A percentile compares a stretch with the other conserved stretches of the same genome.
Evolutionary conservation across 2,329 filamentous ascomycete genomes (phyloP).

Genomic region (Paradendryphiella salina): DNA sequence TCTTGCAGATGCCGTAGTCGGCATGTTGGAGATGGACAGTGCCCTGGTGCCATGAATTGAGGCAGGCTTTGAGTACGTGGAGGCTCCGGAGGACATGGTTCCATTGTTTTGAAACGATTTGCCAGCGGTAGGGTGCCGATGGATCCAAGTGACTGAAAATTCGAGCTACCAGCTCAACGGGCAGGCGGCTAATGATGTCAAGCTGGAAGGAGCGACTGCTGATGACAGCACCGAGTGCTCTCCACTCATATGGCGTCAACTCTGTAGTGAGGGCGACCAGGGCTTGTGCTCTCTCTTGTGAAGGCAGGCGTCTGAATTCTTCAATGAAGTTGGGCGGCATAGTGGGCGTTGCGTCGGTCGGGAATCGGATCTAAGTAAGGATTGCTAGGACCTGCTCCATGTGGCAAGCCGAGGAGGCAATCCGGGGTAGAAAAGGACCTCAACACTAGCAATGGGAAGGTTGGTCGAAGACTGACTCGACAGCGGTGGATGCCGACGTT

Average conservation of each 20-base stretch:
- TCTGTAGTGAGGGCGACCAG: constrained; percentile 31
- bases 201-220: constrained; percentile 29
- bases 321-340: constrained; percentile 17
- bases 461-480: constrained; percentile 12
- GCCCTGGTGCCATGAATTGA: constrained; percentile 31
- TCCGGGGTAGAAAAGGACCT: constrained; percentile 2
- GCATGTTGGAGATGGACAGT: constrained; percentile 15
- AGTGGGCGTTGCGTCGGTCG: background rate
- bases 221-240: constrained; percentile 24
- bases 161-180: constrained; percentile 44
- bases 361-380: too few relatives aligned
- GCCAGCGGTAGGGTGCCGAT: constrained; percentile 34
- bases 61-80: constrained; percentile 23
- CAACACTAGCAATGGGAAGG: constrained; percentile 4
- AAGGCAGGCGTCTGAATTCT: constrained; percentile 25
- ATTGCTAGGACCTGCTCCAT: too few relatives aligned
- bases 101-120: constrained; percentile 44
- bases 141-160: constrained; percentile 44
- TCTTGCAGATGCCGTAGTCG: constrained; percentile 20
- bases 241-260: constrained; percentile 40
- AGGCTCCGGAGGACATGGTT: constrained; percentile 30
- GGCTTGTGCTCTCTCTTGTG: constrained; percentile 22
- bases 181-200: constrained; percentile 45
- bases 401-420: too few relatives aligned
- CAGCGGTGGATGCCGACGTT: background rate